phyloP scores from a whole-genome alignment of 2,329 filamentous ascomycete genomes.

The Aspergillus carbonarius region DNA sequence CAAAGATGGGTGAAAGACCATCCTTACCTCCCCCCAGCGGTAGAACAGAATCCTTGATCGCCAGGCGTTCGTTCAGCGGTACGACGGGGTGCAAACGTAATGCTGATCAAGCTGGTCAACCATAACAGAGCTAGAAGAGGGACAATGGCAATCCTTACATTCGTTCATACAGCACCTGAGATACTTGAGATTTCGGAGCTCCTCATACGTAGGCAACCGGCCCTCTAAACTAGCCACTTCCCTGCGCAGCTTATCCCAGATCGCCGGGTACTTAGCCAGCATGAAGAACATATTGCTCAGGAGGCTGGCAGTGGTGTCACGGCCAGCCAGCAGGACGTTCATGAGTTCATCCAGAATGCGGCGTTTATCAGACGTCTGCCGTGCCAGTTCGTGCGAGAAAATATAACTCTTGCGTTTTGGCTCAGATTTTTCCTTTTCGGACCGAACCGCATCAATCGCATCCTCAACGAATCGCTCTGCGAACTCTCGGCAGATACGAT shows the following conservation, averaged over 20 bases:
- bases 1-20: not conserved
- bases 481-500: slow-evolving; percentile 10
- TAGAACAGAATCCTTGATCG: not conserved
- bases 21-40: slow-evolving; percentile 1
- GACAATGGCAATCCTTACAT: slow-evolving; percentile 16
- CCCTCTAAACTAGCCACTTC: slow-evolving; percentile 17
- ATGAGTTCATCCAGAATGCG: slow-evolving; percentile 51
- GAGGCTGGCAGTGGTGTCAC: slow-evolving; percentile 40
- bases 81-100: slow-evolving; percentile 3
- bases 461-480: slow-evolving; percentile 14
- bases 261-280: slow-evolving; percentile 27
- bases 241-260: slow-evolving; percentile 23
- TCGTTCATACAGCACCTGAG: slow-evolving; percentile 10
- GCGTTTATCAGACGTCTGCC: slow-evolving; percentile 46
- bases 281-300: slow-evolving; percentile 35
- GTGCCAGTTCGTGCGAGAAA: slow-evolving; percentile 59
- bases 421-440: slow-evolving; percentile 3
- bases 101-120: not conserved
- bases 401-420: slow-evolving; percentile 42
- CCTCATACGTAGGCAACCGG: slow-evolving; percentile 6
- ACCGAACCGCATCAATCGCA: slow-evolving; percentile 15
- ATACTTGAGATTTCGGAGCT: slow-evolving; percentile 7
- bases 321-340: slow-evolving; percentile 39
- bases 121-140: not conserved
- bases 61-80: not conserved